Evolutionary conservation across 2,329 filamentous ascomycete species (phyloP), one percentile per base, ranked within the genome.

Genomic region (Dactylonectria macrodidyma): DNA sequence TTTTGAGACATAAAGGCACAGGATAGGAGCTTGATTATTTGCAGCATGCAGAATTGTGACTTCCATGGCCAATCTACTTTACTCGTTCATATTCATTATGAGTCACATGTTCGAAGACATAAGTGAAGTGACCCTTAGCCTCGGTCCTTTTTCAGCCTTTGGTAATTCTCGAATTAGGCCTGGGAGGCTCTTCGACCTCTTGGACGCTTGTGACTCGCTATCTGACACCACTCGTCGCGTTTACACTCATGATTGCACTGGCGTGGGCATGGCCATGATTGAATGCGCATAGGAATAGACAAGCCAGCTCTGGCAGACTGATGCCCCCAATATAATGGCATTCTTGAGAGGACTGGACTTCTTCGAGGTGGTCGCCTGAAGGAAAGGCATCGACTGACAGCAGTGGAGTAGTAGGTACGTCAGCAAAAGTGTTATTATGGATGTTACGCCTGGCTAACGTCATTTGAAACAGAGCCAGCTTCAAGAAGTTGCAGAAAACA

Each of bases 201-300:
- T 30, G 36, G 55, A 36, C 55, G 12, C 19, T 44, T 36, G 55
- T 58, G 5, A 58, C 38, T 58, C 55, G 38, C 11, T 14, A 58
- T 16, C 14, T 58, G 24, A 58, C 55, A 10, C 38, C 19, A 19
- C 44, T 57, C 34, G 22, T 57, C 34, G 54, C 22, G 55, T 58
- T 9, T 47, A 19, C 16, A 46, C 38, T 6, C 55, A 58, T 12
- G 38, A 58, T n/a, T 38, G 55, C 24, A 38, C 55, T 9, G 55
- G 55, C 33, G 38, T 47, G 14, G 55, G 55, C 38, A 47, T 58
- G 55, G 56, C 47, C 8, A 59, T 59, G 56, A 59, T 59, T 47
- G 56, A 59, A 33, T 59, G 24, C 34, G 26, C 33, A 5, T 38
- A 59, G 41, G 56, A 59, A 33, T 9, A 16, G 38, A 59, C 56